These are phyloP conservation scores for Cystofilobasidium bisporidii DNA, from an alignment of 768 basidiomycete genomes.

Conservation along the genomic window DNA sequence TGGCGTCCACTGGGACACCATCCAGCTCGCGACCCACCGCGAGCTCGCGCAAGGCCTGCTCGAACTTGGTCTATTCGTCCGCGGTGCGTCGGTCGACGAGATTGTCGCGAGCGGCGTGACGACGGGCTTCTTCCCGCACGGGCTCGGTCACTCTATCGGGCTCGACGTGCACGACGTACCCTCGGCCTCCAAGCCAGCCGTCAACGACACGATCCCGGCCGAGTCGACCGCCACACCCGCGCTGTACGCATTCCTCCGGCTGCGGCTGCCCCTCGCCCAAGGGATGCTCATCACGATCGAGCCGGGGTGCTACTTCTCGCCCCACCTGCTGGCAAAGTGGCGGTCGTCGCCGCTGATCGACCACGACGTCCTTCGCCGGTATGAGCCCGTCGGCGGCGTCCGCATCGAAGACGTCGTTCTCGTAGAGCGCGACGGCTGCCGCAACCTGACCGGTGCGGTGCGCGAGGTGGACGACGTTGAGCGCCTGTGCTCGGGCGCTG, in stretches of 20 bases:
- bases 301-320: conserved; percentile 74
- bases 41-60: conserved; percentile 74
- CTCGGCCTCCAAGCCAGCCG: conserved; percentile 59
- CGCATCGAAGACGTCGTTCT: conserved; percentile 86
- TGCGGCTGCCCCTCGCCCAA: conserved; percentile 59
- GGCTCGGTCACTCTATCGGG: conserved; percentile 54
- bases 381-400: conserved; percentile 78
- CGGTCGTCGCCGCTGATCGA: conserved; percentile 59
- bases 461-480: conserved; percentile 80
- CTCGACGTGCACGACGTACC: conserved; percentile 92
- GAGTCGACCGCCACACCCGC: conserved; percentile 46
- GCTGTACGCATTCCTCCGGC: conserved; percentile 70
- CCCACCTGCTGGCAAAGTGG: conserved; percentile 59
- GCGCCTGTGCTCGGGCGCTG: conserved; percentile 60
- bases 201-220: conserved; percentile 36
- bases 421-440: conserved; percentile 60
- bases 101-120: conserved; percentile 68
- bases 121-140: conserved; percentile 88
- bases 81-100: conserved; percentile 35
- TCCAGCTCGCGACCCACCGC: conserved; percentile 48
- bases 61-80: conserved; percentile 67
- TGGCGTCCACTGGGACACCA: conserved; percentile 75
- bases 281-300: conserved; percentile 91
- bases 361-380: conserved; percentile 56
- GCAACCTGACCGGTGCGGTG: conserved; percentile 75